Percentiles rank a stretch among this genome's conserved stretches.
phyloP scores from a whole-genome alignment of 345 rosid species.

The Pistacia integerrima region DNA sequence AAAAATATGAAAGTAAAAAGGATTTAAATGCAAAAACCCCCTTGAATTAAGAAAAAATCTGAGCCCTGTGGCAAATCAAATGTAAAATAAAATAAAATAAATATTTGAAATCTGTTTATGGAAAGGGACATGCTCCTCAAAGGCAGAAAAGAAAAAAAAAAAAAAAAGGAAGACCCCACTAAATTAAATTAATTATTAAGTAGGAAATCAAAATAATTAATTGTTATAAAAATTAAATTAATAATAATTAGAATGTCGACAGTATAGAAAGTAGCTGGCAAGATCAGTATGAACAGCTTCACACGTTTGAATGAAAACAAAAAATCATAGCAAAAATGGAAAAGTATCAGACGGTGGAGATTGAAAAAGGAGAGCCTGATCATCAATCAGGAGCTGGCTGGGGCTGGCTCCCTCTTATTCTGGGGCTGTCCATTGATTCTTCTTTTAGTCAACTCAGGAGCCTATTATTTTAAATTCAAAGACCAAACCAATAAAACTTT shows the following conservation, averaged over 20 bases:
- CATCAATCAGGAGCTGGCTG: too few species aligned
- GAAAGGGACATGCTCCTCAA: background rate
- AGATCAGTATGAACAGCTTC: background rate
- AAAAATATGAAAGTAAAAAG: too few species aligned
- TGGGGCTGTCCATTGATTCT: background rate
- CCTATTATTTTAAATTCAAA: too few species aligned
- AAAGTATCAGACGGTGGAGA: slow-evolving; percentile 13
- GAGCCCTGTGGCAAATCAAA: background rate
- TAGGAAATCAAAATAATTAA: background rate
- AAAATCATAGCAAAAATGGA: background rate
- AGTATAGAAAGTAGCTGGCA: slow-evolving; percentile 12
- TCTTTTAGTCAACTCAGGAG: background rate
- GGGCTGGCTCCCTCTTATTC: too few species aligned
- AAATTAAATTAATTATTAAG: background rate
- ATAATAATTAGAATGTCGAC: background rate
- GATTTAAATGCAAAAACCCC: too few species aligned
- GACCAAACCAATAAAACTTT: too few species aligned
- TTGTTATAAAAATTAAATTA: background rate
- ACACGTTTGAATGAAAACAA: slow-evolving; percentile 5
- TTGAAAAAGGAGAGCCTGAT: slow-evolving; percentile 6
- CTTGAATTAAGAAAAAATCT: too few species aligned
- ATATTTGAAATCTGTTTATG: background rate
- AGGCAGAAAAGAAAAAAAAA: background rate
- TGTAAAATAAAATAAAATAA: background rate
- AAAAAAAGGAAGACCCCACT: background rate